Conservation (phyloP, 805 yeast genomes). For the Hanseniaspora taiwanica region DNA sequence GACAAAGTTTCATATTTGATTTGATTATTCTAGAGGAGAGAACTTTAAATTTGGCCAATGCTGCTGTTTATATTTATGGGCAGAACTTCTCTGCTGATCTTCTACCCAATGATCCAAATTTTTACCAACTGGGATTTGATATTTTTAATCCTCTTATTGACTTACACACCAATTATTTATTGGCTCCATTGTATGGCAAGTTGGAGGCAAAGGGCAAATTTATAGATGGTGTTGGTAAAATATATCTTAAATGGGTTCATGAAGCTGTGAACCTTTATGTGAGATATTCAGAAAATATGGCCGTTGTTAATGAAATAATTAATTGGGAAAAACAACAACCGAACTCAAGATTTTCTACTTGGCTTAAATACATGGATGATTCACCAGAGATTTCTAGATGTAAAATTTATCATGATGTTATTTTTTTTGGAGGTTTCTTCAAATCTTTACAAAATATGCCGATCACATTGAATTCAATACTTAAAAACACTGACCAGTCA, state of each 20-base stretch:
- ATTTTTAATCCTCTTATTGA: constrained; percentile 43
- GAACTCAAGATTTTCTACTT: constrained; percentile 35
- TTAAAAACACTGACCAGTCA: constrained; percentile 33
- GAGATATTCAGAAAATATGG: constrained; percentile 47
- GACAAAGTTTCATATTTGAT: constrained; percentile 68
- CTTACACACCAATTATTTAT: constrained; percentile 38
- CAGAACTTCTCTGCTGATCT: constrained; percentile 29
- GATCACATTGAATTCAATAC: constrained; percentile 46
- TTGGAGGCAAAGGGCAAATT: constrained; percentile 53
- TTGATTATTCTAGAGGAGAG: constrained; percentile 57
- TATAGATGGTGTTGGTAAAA: constrained; percentile 47
- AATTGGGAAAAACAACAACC: constrained; percentile 30
- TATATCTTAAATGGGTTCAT: constrained; percentile 51
- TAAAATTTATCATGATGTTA: constrained; percentile 37
- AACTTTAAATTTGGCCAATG: constrained; percentile 51
- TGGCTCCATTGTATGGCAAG: constrained; percentile 45
- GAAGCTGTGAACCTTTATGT: constrained; percentile 42
- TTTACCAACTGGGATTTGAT: constrained; percentile 44
- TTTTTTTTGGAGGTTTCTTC: constrained; percentile 43
- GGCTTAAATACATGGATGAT: constrained; percentile 42
- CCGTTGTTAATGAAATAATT: constrained; percentile 44
- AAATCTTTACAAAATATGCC: constrained; percentile 46
- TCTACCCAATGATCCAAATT: constrained; percentile 38
- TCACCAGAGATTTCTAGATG: constrained; percentile 30
- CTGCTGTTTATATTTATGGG: constrained; percentile 49